A percentile compares a stretch with the other conserved stretches of the same genome.
phyloP scores from a whole-genome alignment of 1,284 basidiomycete species.

The Phaffia rhodozyma region DNA sequence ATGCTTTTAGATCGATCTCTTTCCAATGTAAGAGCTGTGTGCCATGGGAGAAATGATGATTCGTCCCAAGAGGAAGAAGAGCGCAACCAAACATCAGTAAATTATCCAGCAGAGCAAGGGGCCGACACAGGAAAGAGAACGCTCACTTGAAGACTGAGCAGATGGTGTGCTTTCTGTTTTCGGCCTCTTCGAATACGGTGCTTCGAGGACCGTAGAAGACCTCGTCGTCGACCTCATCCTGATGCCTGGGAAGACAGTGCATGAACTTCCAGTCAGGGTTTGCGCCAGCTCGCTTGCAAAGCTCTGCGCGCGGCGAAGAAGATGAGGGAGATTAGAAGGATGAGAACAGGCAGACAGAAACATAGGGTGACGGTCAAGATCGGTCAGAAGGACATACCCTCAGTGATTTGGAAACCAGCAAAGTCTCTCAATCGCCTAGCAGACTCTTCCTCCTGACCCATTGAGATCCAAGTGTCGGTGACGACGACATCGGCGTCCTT shows the following conservation, averaged over 20 bases:
- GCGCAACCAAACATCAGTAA: too few species aligned
- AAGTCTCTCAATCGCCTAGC: constrained; percentile 79
- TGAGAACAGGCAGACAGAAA: not conserved
- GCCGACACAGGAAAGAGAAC: constrained; percentile 41
- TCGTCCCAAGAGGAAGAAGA: too few species aligned
- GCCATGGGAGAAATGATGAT: too few species aligned
- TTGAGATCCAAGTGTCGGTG: constrained; percentile 97
- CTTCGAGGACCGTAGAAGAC: constrained; percentile 45
- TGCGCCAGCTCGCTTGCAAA: constrained; percentile 66
- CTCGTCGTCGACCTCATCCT: constrained; percentile 88
- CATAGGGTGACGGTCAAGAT: not conserved
- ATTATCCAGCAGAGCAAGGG: too few species aligned
- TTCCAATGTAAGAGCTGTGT: too few species aligned
- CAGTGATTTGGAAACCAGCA: constrained; percentile 86
- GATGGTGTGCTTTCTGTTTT: constrained; percentile 54
- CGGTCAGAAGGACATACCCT: constrained; percentile 33
- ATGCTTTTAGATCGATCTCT: too few species aligned
- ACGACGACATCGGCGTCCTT: constrained; percentile 82
- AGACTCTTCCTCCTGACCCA: constrained; percentile 96
- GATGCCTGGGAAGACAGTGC: constrained; percentile 89
- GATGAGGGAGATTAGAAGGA: not conserved
- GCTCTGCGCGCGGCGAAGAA: constrained; percentile 26
- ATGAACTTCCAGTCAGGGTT: constrained; percentile 87
- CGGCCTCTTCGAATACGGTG: constrained; percentile 43
- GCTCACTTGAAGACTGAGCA: constrained; percentile 34